phyloP scores from a whole-genome alignment of 495 filamentous ascomycete genomes.

The Trichoderma orchidacearum region DNA sequence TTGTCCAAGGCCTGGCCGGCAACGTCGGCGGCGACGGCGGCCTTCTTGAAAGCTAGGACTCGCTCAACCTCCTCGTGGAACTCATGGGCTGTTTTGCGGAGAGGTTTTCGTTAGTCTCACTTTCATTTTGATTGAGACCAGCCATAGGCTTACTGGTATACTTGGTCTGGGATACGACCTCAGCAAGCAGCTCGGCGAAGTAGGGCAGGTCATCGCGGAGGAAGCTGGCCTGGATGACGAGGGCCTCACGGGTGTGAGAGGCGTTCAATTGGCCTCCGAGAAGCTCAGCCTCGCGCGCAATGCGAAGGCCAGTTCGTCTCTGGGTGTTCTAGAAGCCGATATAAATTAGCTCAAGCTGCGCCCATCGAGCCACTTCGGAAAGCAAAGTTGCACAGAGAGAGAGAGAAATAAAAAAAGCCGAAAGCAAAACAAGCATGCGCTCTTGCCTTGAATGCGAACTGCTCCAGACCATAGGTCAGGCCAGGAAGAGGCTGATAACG shows the following conservation, averaged over 20 bases:
- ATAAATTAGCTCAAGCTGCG: slow-evolving; percentile 34
- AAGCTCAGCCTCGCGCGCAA: slow-evolving; percentile 88
- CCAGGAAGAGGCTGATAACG: slow-evolving; percentile 83
- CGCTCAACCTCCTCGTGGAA: slow-evolving; percentile 72
- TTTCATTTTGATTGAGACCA: neutral
- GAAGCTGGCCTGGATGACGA: slow-evolving; percentile 87
- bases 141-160: slow-evolving; percentile 52
- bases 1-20: slow-evolving; percentile 66
- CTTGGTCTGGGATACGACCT: slow-evolving; percentile 77
- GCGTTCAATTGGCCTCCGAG: slow-evolving; percentile 75
- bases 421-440: neutral
- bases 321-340: slow-evolving; percentile 55
- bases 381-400: no score
- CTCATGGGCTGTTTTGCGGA: slow-evolving; percentile 52
- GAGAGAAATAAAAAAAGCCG: no score
- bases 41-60: slow-evolving; percentile 58
- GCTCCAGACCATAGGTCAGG: slow-evolving; percentile 75
- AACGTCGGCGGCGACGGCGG: slow-evolving; percentile 48
- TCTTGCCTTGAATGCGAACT: slow-evolving; percentile 90
- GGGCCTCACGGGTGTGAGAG: slow-evolving; percentile 81
- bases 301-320: slow-evolving; percentile 75
- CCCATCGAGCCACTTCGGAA: no score
- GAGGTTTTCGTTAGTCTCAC: slow-evolving; percentile 2
- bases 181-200: slow-evolving; percentile 89
- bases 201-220: slow-evolving; percentile 90